These are phyloP conservation scores for Oryza officinalis DNA, from an alignment of 176 grass and related monocot genomes.

Conservation along the genomic window DNA sequence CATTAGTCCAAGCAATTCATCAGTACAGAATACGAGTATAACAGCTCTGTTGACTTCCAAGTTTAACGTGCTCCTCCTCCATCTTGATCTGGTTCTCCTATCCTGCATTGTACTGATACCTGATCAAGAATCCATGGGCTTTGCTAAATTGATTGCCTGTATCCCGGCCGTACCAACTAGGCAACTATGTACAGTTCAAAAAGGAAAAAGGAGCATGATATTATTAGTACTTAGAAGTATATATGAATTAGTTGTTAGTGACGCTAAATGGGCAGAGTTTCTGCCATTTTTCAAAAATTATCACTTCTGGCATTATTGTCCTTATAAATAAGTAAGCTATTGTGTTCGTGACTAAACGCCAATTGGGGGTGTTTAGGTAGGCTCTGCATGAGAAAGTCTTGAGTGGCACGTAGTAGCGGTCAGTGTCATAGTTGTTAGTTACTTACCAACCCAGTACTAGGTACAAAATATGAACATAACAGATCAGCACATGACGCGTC, in stretches of 20 bases:
- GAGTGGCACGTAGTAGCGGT: constrained; percentile 1
- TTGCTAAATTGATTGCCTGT: not conserved
- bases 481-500: constrained; percentile 30
- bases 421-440: constrained; percentile 38
- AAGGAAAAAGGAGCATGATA: not conserved
- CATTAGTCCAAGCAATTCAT: not conserved
- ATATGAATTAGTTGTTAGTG: not conserved
- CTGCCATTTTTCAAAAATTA: not conserved
- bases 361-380: constrained; percentile 31
- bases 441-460: constrained; percentile 38
- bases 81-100: not conserved
- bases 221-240: not conserved
- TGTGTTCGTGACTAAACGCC: not conserved
- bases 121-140: not conserved
- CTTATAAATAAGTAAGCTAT: not conserved
- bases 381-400: not conserved
- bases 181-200: not conserved
- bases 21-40: not conserved
- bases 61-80: not conserved
- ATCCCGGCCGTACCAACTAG: not conserved
- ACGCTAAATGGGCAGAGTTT: not conserved
- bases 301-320: constrained; percentile 4
- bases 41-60: not conserved
- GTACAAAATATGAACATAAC: not conserved
- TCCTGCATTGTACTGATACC: not conserved